phyloP scores from a whole-genome alignment of 805 yeast species.

The Candida koratica region DNA sequence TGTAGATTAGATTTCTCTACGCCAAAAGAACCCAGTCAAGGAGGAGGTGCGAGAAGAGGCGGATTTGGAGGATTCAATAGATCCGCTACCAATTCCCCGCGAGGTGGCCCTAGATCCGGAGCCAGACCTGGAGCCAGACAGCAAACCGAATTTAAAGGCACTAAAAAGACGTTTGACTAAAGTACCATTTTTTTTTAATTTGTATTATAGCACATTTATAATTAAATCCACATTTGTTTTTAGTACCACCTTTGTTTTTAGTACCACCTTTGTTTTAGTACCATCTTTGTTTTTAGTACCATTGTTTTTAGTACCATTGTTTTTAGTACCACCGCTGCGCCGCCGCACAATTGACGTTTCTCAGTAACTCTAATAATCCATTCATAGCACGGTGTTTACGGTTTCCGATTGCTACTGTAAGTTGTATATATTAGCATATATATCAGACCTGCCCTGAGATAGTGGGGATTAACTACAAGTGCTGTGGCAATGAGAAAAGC shows the following conservation, averaged over 20 bases:
- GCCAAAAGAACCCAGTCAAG: constrained; percentile 60
- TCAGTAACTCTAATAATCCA: too few relatives aligned
- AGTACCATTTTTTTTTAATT: neutral
- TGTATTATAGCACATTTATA: constrained; percentile 1
- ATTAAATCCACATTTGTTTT: neutral
- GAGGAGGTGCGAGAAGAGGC: constrained; percentile 18
- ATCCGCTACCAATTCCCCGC: constrained; percentile 50
- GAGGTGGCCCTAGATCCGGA: constrained; percentile 59
- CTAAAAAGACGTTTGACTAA: constrained; percentile 77
- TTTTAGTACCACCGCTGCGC: too few relatives aligned
- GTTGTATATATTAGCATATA: too few relatives aligned
- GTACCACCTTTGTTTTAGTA: too few relatives aligned
- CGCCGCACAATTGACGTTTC: too few relatives aligned
- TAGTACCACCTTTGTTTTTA: too few relatives aligned
- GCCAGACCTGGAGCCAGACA: too few relatives aligned
- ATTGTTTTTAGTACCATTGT: too few relatives aligned
- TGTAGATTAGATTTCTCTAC: constrained; percentile 93
- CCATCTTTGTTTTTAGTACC: neutral
- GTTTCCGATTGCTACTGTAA: too few relatives aligned
- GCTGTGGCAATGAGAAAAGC: constrained; percentile 59
- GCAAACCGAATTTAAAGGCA: constrained; percentile 73
- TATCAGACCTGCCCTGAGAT: too few relatives aligned
- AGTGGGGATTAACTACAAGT: too few relatives aligned
- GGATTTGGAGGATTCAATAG: constrained; percentile 32
- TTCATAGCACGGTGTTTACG: too few relatives aligned